Evolutionary conservation across 345 rosid genomes (phyloP).

Genomic region (Hypericum perforatum): DNA sequence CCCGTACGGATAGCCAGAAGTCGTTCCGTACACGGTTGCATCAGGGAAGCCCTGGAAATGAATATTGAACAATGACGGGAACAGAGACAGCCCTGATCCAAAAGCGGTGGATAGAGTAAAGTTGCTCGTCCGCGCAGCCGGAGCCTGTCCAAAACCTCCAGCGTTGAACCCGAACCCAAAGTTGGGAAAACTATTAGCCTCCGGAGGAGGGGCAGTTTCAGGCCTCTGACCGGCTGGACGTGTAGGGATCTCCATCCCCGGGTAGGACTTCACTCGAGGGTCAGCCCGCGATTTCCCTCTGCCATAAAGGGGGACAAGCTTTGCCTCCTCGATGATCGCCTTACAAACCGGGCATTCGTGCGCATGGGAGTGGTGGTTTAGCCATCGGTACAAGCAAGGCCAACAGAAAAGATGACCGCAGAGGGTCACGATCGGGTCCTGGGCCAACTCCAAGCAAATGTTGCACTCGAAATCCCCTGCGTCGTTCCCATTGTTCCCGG

Average conservation of each 20-base stretch:
- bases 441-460: conserved; percentile 86
- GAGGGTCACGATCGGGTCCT: conserved; percentile 77
- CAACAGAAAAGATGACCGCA: conserved; percentile 92
- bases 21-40: conserved; percentile 53
- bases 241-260: conserved; percentile 53
- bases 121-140: conserved; percentile 55
- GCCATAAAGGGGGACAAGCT: conserved; percentile 86
- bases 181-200: conserved; percentile 36
- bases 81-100: conserved; percentile 41
- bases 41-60: conserved; percentile 69
- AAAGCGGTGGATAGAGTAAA: conserved; percentile 54
- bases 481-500: conserved; percentile 33
- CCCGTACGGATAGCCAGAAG: conserved; percentile 52
- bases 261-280: conserved; percentile 62
- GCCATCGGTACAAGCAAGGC: conserved; percentile 90
- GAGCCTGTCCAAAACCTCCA: conserved; percentile 68
- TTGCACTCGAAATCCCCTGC: conserved; percentile 86
- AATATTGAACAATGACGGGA: conserved; percentile 65
- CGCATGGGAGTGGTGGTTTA: conserved; percentile 65
- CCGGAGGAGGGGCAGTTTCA: conserved; percentile 48
- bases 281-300: conserved; percentile 73
- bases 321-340: conserved; percentile 80
- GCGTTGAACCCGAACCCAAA: conserved; percentile 44
- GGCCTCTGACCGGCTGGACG: conserved; percentile 76
- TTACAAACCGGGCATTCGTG: conserved; percentile 96